Evolutionary conservation across 768 basidiomycete genomes (phyloP), one percentile per base, ranked within the genome.

Genomic region (Lactarius trivialis): DNA sequence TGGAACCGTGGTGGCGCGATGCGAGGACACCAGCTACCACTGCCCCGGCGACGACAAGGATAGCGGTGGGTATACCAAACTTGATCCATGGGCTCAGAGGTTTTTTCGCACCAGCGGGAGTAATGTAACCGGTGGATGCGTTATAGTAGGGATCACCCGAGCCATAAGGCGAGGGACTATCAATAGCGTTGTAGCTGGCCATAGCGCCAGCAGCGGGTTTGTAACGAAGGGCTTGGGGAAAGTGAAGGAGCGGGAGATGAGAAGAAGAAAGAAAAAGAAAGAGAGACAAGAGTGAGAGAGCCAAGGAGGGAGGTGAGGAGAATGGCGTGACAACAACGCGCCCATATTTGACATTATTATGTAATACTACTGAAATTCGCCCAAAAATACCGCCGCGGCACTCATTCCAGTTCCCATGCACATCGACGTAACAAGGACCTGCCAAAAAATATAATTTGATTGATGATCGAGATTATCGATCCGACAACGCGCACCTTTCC

Each of bases 371-470:
- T n/a, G n/a, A 14, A 56, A 70, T 37, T 89, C 87, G 55, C 81
- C 76, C 2, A 90, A 73, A 72, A 91, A 91, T 17, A 91, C 77
- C 0, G 77, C 86, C 21, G 89, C 90, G 9, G 91, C 92, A n/a
- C 91, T 91, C 91, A 93, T 93, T n/a, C 92, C 90, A 14, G 86
- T 87, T 19, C 88, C 85, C 7, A 95, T 86, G 70, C 92, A 94
- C 91, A 94, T 94, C 15, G 85, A 85, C 3, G 90, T 93, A n/a
- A 92, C 81, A 51, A 95, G 77, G 7, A 94, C 76, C 89, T 89
- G 57, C 5, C 12, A 43, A 52, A 1, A 3, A 34, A 37, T 11
- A 26, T 7, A 3, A 53, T 45, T 19, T 24, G 33, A 32, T 24
- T n/a, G 28, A 21, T 28, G 8, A 5, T 26, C n/a, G 26, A 12